These are phyloP conservation scores for Chlorella sorokiniana DNA, from an alignment of 139 green algal genomes.

Conservation along the genomic window DNA sequence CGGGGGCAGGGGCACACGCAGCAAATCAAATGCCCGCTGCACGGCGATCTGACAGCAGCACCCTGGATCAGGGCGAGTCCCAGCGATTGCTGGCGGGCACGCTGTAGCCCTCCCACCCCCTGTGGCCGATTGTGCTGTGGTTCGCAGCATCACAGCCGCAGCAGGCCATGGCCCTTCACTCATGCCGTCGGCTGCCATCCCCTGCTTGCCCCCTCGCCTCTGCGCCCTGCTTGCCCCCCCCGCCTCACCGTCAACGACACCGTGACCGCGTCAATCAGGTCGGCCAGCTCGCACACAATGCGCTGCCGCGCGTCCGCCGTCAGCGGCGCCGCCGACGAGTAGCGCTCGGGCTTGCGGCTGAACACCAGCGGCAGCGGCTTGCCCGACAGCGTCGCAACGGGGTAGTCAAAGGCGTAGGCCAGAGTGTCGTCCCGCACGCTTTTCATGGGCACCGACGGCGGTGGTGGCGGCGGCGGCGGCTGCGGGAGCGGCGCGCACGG, in stretches of 20 bases:
- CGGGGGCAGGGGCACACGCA: no score
- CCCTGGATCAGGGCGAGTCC: no score
- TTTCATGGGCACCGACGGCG: not conserved
- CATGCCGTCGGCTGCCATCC: no score
- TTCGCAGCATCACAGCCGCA: no score
- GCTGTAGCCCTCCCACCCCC: no score
- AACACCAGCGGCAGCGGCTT: conserved; percentile 58
- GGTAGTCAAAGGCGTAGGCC: conserved; percentile 84
- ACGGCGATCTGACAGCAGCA: no score
- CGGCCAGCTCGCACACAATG: conserved; percentile 78
- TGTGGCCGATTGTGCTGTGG: no score
- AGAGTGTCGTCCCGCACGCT: conserved; percentile 67
- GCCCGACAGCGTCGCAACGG: conserved; percentile 48
- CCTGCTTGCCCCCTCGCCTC: no score
- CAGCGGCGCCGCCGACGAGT: conserved; percentile 75
- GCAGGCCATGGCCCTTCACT: no score
- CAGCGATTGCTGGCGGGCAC: no score
- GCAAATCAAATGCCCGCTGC: no score
- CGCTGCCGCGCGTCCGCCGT: conserved; percentile 81
- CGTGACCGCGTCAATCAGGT: conserved; percentile 44
- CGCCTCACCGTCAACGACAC: conserved; percentile 48
- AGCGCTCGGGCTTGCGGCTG: conserved; percentile 72
- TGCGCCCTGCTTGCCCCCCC: no score
- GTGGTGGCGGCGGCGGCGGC: not conserved
- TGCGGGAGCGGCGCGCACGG: not conserved